These are phyloP conservation scores for Blechomonas ayalai DNA, from an alignment of 208 protist species.

Conservation along the genomic window DNA sequence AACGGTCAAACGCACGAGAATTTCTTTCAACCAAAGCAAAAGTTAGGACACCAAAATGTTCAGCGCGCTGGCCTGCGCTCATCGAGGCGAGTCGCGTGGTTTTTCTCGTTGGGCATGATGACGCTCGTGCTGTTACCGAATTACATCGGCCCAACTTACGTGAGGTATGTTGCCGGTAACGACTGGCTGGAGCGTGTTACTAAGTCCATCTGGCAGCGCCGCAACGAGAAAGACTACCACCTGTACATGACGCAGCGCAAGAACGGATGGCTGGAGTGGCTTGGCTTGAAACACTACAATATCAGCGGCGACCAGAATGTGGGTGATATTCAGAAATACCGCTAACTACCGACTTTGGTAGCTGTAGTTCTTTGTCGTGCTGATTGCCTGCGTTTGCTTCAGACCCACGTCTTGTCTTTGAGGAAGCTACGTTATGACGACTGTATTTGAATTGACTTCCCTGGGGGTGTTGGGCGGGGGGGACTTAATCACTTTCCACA, in stretches of 20 bases:
- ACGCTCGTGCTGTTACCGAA: conserved; percentile 46
- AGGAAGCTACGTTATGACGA: too few species aligned
- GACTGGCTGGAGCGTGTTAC: conserved; percentile 71
- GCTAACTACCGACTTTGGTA: too few species aligned
- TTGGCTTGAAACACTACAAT: conserved; percentile 84
- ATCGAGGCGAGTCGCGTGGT: conserved; percentile 34
- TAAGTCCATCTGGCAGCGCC: conserved; percentile 73
- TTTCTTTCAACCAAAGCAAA: conserved; percentile 63
- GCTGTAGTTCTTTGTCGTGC: too few species aligned
- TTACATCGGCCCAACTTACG: conserved; percentile 65
- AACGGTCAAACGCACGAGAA: conserved; percentile 51
- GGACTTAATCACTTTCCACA: too few species aligned
- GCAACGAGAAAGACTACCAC: conserved; percentile 80
- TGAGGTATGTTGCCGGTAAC: conserved; percentile 54
- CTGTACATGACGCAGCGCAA: conserved; percentile 86
- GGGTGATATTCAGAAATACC: conserved; percentile 71
- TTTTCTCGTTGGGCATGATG: conserved; percentile 31
- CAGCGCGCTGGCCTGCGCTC: conserved; percentile 72
- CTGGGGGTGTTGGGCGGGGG: too few species aligned
- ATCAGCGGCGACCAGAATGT: conserved; percentile 76
- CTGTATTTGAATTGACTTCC: too few species aligned
- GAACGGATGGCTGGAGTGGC: conserved; percentile 75
- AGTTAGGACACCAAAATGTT: conserved; percentile 39
- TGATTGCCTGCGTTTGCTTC: too few species aligned
- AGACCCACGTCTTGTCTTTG: too few species aligned